phyloP scores from a whole-genome alignment of 2,329 filamentous ascomycete genomes.

The Penicillium sp. region DNA sequence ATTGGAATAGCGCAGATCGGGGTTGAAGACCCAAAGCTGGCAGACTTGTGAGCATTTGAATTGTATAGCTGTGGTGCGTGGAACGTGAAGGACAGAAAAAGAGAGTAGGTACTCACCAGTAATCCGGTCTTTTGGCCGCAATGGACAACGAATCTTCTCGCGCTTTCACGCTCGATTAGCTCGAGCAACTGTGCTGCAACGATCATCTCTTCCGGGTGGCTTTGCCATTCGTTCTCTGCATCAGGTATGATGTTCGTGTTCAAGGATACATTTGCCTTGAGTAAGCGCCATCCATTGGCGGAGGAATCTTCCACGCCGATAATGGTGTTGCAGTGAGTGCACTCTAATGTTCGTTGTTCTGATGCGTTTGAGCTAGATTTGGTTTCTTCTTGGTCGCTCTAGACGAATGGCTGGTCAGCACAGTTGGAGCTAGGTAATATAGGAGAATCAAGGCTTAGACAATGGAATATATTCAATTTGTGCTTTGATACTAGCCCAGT shows the following conservation, averaged over 20 bases:
- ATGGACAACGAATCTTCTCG: constrained; percentile 60
- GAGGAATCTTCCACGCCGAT: constrained; percentile 47
- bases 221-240: constrained; percentile 38
- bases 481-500: background rate
- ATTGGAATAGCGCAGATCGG: constrained; percentile 61
- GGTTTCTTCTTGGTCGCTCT: constrained; percentile 37
- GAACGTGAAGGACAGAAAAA: too few relatives aligned
- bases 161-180: constrained; percentile 59
- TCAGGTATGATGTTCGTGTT: constrained; percentile 21
- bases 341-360: constrained; percentile 37
- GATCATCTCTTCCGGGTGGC: constrained; percentile 41
- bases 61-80: too few relatives aligned
- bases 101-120: constrained; percentile 35
- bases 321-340: constrained; percentile 33
- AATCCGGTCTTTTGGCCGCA: constrained; percentile 37
- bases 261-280: constrained; percentile 52
- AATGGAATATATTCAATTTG: background rate
- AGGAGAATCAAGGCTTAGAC: background rate
- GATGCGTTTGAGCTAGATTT: constrained; percentile 29
- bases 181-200: constrained; percentile 61
- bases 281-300: constrained; percentile 52
- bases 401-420: constrained; percentile 18
- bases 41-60: constrained; percentile 2
- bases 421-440: background rate
- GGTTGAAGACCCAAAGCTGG: constrained; percentile 65